A percentile compares a stretch with the other conserved stretches of the same genome.
Evolutionary conservation across 768 basidiomycete genomes (phyloP).

Genomic region (Collybia mongolica): DNA sequence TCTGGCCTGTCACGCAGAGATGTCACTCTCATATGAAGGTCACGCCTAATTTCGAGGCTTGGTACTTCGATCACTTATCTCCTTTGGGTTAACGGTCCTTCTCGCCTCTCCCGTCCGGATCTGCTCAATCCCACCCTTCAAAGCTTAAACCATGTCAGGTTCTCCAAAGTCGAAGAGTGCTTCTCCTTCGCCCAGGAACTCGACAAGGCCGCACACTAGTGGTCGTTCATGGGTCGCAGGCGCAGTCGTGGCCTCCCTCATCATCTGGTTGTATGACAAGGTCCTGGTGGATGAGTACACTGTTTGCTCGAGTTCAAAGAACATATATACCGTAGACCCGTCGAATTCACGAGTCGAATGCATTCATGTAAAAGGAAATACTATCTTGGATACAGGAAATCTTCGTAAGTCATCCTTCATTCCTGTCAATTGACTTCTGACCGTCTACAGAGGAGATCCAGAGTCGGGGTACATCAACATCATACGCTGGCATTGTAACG

Average conservation of each 20-base stretch:
- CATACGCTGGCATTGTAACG: conserved; percentile 4
- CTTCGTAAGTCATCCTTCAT: conserved; percentile 31
- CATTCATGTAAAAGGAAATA: conserved; percentile 49
- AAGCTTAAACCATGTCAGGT: no score
- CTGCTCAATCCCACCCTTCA: no score
- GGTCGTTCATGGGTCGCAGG: conserved; percentile 9
- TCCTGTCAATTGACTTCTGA: not conserved
- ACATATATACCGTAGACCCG: conserved; percentile 72
- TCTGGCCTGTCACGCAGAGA: conserved; percentile 5
- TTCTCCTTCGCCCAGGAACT: not conserved
- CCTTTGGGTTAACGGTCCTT: no score
- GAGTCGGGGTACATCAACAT: conserved; percentile 1
- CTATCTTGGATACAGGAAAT: conserved; percentile 47
- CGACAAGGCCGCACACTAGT: no score
- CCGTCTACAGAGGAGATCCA: conserved; percentile 13
- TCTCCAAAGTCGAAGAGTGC: not conserved
- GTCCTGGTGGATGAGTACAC: conserved; percentile 35
- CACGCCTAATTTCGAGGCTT: not conserved
- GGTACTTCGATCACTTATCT: not conserved
- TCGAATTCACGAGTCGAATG: conserved; percentile 54
- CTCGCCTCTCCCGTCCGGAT: no score
- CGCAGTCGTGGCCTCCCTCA: conserved; percentile 5
- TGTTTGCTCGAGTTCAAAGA: conserved; percentile 50
- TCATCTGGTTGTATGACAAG: conserved; percentile 27
- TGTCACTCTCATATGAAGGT: not conserved